A percentile compares a stretch with the other conserved stretches of the same genome.
These are phyloP conservation scores for Madurella fahalii DNA, from an alignment of 2,329 filamentous ascomycete genomes.

Conservation along the genomic window DNA sequence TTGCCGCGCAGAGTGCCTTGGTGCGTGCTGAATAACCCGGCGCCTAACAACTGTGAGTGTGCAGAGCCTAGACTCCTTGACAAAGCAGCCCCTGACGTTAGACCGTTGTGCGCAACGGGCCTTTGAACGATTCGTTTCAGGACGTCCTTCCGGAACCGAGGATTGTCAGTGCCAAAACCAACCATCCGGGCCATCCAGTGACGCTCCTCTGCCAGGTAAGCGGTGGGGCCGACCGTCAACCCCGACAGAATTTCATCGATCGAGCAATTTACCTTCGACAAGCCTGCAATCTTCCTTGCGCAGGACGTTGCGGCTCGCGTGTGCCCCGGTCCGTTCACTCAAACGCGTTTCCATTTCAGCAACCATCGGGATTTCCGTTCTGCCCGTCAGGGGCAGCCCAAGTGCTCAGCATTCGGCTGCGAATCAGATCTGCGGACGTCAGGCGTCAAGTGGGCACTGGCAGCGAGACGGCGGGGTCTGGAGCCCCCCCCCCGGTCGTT, in stretches of 20 bases:
- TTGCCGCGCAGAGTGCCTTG: neutral
- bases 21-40: conserved; percentile 4
- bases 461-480: conserved; percentile 2
- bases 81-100: neutral
- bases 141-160: neutral
- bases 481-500: conserved; percentile 3
- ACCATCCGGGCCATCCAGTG: neutral
- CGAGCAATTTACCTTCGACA: neutral
- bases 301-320: too few relatives aligned
- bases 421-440: conserved; percentile 4
- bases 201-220: too few relatives aligned
- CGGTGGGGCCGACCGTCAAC: too few relatives aligned
- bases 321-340: neutral
- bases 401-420: neutral
- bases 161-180: neutral
- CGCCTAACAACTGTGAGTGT: neutral
- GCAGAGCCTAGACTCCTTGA: neutral
- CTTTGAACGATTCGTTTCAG: conserved; percentile 3
- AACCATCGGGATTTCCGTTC: conserved; percentile 5
- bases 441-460: neutral
- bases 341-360: neutral
- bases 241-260: neutral
- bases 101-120: neutral
- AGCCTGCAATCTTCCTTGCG: too few relatives aligned
- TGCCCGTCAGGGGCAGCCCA: neutral